Evolutionary conservation across 176 grass and related monocot genomes (phyloP).

Genomic region (Paspalum notatum): DNA sequence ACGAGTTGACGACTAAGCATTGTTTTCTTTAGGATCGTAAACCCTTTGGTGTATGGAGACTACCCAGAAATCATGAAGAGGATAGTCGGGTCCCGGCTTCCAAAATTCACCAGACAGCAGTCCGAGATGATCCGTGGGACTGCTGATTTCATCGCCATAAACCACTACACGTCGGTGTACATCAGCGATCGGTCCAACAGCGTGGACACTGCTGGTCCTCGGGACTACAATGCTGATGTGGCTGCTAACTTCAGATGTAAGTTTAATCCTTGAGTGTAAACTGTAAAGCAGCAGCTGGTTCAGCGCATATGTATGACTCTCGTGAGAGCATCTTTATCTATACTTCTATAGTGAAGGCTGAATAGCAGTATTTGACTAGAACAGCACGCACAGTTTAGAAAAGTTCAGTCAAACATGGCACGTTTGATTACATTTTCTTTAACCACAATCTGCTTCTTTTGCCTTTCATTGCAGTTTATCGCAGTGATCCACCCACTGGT

Average conservation of each 20-base stretch:
- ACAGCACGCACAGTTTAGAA: too few species aligned
- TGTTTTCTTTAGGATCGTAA: slow-evolving; percentile 63
- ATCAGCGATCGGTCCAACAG: slow-evolving; percentile 48
- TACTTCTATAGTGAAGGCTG: too few species aligned
- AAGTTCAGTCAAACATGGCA: background rate
- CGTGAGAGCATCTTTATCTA: too few species aligned
- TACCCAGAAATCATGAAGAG: slow-evolving; percentile 83
- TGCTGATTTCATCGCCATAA: slow-evolving; percentile 77
- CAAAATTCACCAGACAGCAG: slow-evolving; percentile 62
- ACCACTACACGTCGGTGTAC: slow-evolving; percentile 76
- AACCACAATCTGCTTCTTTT: slow-evolving; percentile 21
- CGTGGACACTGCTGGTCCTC: background rate
- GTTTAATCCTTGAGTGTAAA: background rate
- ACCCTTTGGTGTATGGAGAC: slow-evolving; percentile 78
- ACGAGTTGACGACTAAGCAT: too few species aligned
- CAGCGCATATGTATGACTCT: background rate
- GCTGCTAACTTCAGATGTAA: slow-evolving; percentile 59
- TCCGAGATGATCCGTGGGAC: slow-evolving; percentile 62
- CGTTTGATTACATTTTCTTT: background rate
- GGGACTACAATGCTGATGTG: slow-evolving; percentile 60
- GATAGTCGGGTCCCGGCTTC: slow-evolving; percentile 55
- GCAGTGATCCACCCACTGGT: slow-evolving; percentile 41
- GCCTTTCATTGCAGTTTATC: slow-evolving; percentile 50
- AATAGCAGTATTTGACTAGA: too few species aligned
- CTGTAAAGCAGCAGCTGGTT: background rate